A percentile compares a stretch with the other conserved stretches of the same genome.
These are phyloP conservation scores for Scutellaria barbata DNA, from an alignment of 257 asterid genomes.

Conservation along the genomic window DNA sequence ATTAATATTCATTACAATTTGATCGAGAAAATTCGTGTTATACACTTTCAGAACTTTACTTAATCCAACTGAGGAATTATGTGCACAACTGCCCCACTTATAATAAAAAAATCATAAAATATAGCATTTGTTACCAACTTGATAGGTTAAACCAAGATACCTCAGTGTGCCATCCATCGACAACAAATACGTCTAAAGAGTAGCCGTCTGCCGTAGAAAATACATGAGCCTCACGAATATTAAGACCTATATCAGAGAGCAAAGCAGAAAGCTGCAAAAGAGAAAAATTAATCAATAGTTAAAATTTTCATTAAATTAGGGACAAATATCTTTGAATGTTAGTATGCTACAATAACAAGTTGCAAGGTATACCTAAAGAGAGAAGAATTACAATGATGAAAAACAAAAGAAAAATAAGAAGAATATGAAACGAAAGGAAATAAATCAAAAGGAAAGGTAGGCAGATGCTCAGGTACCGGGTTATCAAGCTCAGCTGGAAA, in stretches of 20 bases:
- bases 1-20: too few relatives aligned
- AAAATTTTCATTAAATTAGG: conserved; percentile 13
- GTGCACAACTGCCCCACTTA: neutral
- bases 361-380: neutral
- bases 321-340: conserved; percentile 10
- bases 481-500: conserved; percentile 1
- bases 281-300: neutral
- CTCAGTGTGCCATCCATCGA: conserved; percentile 95
- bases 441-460: neutral
- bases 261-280: conserved; percentile 85
- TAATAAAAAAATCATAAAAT: conserved; percentile 16
- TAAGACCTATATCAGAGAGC: conserved; percentile 93
- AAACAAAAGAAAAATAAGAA: neutral
- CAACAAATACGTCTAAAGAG: conserved; percentile 90
- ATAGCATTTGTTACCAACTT: conserved; percentile 25
- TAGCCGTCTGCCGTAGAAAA: conserved; percentile 92
- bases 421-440: neutral
- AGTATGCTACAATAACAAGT: conserved; percentile 2
- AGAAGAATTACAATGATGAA: neutral
- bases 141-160: conserved; percentile 49
- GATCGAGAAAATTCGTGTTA: too few relatives aligned
- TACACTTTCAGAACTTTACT: too few relatives aligned
- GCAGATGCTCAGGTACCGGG: conserved; percentile 17
- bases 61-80: too few relatives aligned
- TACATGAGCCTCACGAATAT: conserved; percentile 98